Evolutionary conservation across 1,284 basidiomycete genomes (phyloP).

Genomic region (Microbotryomycetes sp.): DNA sequence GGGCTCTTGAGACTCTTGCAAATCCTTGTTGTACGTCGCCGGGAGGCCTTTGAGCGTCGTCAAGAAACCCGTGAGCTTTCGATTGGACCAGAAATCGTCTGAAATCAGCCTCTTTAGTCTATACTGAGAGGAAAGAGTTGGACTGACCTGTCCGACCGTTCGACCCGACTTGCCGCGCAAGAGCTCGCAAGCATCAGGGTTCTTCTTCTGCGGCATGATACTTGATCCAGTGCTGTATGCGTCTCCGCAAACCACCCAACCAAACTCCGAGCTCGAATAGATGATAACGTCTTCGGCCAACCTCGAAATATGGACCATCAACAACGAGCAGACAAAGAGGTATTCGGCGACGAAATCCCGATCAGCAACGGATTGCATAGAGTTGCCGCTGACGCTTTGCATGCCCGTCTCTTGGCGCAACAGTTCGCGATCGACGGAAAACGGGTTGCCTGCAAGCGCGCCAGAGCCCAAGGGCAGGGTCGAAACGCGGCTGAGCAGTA

Average conservation of each 20-base stretch:
- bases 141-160: slow-evolving; percentile 75
- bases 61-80: slow-evolving; percentile 91
- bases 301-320: slow-evolving; percentile 87
- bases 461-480: slow-evolving; percentile 89
- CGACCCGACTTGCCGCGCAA: slow-evolving; percentile 91
- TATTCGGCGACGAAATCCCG: slow-evolving; percentile 97
- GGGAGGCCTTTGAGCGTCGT: slow-evolving; percentile 96
- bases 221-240: slow-evolving; percentile 98
- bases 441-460: slow-evolving; percentile 93
- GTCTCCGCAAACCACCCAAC: slow-evolving; percentile 87
- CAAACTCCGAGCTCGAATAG: slow-evolving; percentile 94
- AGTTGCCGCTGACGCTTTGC: slow-evolving; percentile 77
- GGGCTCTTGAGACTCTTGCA: slow-evolving; percentile 98
- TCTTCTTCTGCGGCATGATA: slow-evolving; percentile 99
- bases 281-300: slow-evolving; percentile 95
- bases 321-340: slow-evolving; percentile 88
- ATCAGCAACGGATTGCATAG: slow-evolving; percentile 88
- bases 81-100: background rate
- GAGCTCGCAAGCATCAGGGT: slow-evolving; percentile 91
- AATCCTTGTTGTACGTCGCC: slow-evolving; percentile 98
- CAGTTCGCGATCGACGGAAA: slow-evolving; percentile 81
- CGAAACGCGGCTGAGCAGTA: slow-evolving; percentile 59
- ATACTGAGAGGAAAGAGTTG: background rate
- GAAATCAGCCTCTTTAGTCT: background rate
- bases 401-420: slow-evolving; percentile 80